Conservation (phyloP, 148 eudicot species). For the Pouteria glomerata region DNA sequence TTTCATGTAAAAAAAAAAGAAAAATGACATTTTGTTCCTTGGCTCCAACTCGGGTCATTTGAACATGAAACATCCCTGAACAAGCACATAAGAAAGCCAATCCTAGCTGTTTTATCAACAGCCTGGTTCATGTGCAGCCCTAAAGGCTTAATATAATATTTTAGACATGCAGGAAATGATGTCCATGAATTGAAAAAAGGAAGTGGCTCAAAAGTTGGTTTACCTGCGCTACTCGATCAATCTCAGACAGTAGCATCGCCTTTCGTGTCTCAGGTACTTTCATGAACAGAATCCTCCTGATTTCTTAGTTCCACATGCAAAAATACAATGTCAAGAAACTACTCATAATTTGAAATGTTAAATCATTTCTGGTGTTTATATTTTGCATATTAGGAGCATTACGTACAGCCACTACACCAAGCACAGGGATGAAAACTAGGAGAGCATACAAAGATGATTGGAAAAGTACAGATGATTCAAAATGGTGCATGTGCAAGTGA, state of each 20-base stretch:
- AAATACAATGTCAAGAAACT: constrained; percentile 22
- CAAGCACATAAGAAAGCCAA: constrained; percentile 1
- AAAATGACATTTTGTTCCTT: no score
- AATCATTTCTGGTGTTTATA: background rate
- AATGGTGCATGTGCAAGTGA: background rate
- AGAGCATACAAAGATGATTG: background rate
- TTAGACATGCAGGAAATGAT: background rate
- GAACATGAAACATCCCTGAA: background rate
- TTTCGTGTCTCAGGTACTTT: constrained; percentile 87
- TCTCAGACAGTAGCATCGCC: constrained; percentile 56
- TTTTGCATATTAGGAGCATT: background rate
- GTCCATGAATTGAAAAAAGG: background rate
- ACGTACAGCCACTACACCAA: background rate
- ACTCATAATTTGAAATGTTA: background rate
- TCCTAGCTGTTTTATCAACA: background rate
- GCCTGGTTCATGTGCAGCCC: background rate
- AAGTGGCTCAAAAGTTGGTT: background rate
- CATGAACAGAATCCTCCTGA: constrained; percentile 69
- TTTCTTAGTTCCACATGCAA: constrained; percentile 50
- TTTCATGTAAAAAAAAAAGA: no score
- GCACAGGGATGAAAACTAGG: background rate
- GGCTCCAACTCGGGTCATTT: background rate
- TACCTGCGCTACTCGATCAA: constrained; percentile 76
- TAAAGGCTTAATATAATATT: background rate
- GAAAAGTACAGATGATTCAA: background rate